Evolutionary conservation across 805 yeast genomes (phyloP).

Genomic region (Candida schatavii): DNA sequence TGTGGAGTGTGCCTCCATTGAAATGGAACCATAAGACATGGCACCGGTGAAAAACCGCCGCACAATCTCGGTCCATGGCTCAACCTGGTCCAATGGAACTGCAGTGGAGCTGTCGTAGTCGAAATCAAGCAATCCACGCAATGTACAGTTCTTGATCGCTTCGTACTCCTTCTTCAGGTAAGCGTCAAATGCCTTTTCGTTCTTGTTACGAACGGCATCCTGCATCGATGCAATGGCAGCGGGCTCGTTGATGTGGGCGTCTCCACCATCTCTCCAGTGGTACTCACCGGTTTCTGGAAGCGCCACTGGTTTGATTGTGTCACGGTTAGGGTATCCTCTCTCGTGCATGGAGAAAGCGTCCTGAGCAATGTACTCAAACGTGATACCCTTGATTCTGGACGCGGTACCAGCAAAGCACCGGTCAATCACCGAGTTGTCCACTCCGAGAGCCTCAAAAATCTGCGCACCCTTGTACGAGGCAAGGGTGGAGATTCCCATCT

Average conservation of each 20-base stretch:
- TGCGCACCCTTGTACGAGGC: slow-evolving; percentile 99
- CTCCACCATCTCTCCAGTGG: slow-evolving; percentile 99
- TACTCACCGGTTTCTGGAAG: slow-evolving; percentile 96
- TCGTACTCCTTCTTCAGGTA: slow-evolving; percentile 88
- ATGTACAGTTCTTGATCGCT: slow-evolving; percentile 87
- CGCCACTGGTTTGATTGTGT: slow-evolving; percentile 64
- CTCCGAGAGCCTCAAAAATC: slow-evolving; percentile 94
- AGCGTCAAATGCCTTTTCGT: slow-evolving; percentile 87
- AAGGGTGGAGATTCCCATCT: slow-evolving; percentile 98
- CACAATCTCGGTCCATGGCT: slow-evolving; percentile 99
- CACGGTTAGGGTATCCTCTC: slow-evolving; percentile 82
- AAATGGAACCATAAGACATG: slow-evolving; percentile 97
- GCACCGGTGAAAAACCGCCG: slow-evolving; percentile 99
- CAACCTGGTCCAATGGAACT: slow-evolving; percentile 95
- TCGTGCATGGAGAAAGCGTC: slow-evolving; percentile 94
- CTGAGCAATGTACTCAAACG: slow-evolving; percentile 93
- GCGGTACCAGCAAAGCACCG: slow-evolving; percentile 97
- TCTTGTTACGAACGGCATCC: slow-evolving; percentile 97
- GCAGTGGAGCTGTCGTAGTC: slow-evolving; percentile 69
- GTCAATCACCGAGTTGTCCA: slow-evolving; percentile 92
- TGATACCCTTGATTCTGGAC: slow-evolving; percentile 91
- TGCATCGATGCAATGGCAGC: slow-evolving; percentile 92
- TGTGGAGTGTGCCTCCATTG: slow-evolving; percentile 98
- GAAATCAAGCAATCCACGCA: slow-evolving; percentile 90
- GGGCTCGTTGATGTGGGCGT: slow-evolving; percentile 92